Conservation (phyloP, 1,284 basidiomycete species). For the Fomitopsis betulina region DNA sequence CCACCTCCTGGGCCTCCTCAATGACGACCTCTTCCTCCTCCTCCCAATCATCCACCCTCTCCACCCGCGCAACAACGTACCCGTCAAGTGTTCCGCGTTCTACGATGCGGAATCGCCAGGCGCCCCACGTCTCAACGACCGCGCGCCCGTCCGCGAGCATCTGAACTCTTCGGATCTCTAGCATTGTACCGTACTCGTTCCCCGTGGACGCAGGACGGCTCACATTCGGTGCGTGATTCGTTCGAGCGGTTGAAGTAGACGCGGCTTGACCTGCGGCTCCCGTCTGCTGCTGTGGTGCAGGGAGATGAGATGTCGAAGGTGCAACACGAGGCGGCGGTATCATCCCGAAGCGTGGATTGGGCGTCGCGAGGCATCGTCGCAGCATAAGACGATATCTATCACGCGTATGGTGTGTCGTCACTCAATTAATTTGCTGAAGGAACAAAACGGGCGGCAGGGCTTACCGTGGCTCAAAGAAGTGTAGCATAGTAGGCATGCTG, state of each 20-base stretch:
- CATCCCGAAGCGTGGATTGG: slow-evolving; percentile 84
- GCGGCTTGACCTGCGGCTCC: not conserved
- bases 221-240: slow-evolving; percentile 9
- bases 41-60: slow-evolving; percentile 58
- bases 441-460: slow-evolving; percentile 17
- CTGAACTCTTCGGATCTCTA: slow-evolving; percentile 83
- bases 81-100: slow-evolving; percentile 83
- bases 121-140: slow-evolving; percentile 85
- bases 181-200: slow-evolving; percentile 87
- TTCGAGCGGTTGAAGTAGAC: slow-evolving; percentile 10
- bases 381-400: slow-evolving; percentile 84
- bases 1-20: slow-evolving; percentile 42
- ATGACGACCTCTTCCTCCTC: slow-evolving; percentile 38
- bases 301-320: slow-evolving; percentile 1
- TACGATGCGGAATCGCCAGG: slow-evolving; percentile 80
- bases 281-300: slow-evolving; percentile 21
- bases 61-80: slow-evolving; percentile 83
- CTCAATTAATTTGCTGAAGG: not conserved
- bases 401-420: not conserved
- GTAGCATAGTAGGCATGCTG: slow-evolving; percentile 83
- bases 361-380: slow-evolving; percentile 79
- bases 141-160: slow-evolving; percentile 88
- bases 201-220: slow-evolving; percentile 27
- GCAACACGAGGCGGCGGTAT: slow-evolving; percentile 58
- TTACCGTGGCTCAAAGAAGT: slow-evolving; percentile 86